Conservation (phyloP, 352 stramenopile genomes). For the Globisporangium radiosum region DNA sequence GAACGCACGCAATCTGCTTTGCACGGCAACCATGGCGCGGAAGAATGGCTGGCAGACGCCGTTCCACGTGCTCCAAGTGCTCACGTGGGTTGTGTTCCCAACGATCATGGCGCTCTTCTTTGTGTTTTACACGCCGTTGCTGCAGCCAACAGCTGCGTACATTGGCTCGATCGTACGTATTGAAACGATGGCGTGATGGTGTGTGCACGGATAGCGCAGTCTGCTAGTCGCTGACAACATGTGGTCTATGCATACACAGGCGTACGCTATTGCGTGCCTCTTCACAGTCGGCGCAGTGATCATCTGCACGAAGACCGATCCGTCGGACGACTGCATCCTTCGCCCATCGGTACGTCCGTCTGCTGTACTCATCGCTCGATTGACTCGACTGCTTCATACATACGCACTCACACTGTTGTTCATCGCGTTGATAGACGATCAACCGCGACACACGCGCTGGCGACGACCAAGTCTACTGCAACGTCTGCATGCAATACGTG, state of each 20-base stretch:
- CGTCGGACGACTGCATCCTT: slow-evolving; percentile 69
- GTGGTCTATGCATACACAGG: slow-evolving; percentile 6
- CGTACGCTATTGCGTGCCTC: slow-evolving; percentile 42
- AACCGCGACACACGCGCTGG: slow-evolving; percentile 13
- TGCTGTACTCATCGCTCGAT: not conserved
- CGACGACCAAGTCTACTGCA: slow-evolving; percentile 75
- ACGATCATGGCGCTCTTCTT: slow-evolving; percentile 77
- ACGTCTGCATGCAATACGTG: slow-evolving; percentile 86
- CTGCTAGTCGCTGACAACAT: not conserved
- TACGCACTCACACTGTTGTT: not conserved
- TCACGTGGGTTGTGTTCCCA: slow-evolving; percentile 81
- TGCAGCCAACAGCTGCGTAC: slow-evolving; percentile 41
- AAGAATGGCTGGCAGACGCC: slow-evolving; percentile 77
- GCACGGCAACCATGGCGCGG: slow-evolving; percentile 29
- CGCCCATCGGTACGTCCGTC: slow-evolving; percentile 41
- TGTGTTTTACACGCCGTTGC: slow-evolving; percentile 69
- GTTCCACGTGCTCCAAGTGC: slow-evolving; percentile 78
- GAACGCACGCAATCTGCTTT: not conserved
- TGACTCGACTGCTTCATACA: not conserved
- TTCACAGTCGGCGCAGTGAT: slow-evolving; percentile 48
- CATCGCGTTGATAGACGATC: slow-evolving; percentile 1
- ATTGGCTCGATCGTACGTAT: slow-evolving; percentile 33
- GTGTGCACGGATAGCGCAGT: too few species aligned
- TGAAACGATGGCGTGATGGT: not conserved
- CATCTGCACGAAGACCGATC: slow-evolving; percentile 63